phyloP scores from a whole-genome alignment of 305 asterid species.

The Solanum aculeatissimum region DNA sequence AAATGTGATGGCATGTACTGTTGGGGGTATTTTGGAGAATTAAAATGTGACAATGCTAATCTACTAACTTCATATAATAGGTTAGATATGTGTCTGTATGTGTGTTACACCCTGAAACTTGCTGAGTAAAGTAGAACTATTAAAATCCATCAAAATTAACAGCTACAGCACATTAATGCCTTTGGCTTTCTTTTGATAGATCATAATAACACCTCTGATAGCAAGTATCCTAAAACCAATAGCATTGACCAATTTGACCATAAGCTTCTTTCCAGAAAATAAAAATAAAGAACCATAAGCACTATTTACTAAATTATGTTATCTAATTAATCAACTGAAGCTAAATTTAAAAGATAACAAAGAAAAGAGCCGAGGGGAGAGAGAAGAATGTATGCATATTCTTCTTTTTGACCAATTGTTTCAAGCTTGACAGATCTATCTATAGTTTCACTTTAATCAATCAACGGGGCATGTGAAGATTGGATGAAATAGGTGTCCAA shows the following conservation, averaged over 20 bases:
- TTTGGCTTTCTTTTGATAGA: neutral
- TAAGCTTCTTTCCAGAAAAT: neutral
- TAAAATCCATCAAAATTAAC: neutral
- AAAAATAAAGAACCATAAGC: neutral
- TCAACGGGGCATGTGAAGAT: neutral
- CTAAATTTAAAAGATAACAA: neutral
- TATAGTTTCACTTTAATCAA: neutral
- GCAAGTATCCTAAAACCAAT: neutral
- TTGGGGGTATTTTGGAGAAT: neutral
- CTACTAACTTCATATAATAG: neutral
- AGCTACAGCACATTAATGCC: neutral
- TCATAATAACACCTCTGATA: neutral
- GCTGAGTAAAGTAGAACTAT: neutral
- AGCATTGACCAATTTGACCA: neutral
- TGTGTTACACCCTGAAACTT: neutral
- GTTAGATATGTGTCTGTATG: neutral
- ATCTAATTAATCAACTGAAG: neutral
- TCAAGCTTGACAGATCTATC: neutral
- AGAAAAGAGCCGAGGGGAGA: neutral
- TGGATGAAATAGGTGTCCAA: neutral
- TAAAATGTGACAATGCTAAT: neutral
- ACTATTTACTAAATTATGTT: neutral
- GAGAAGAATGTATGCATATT: neutral
- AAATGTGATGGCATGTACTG: neutral
- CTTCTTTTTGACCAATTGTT: neutral